A percentile compares a stretch with the other conserved stretches of the same genome.
Conservation (phyloP, 306 rosid genomes). For the Trifolium pratense region DNA sequence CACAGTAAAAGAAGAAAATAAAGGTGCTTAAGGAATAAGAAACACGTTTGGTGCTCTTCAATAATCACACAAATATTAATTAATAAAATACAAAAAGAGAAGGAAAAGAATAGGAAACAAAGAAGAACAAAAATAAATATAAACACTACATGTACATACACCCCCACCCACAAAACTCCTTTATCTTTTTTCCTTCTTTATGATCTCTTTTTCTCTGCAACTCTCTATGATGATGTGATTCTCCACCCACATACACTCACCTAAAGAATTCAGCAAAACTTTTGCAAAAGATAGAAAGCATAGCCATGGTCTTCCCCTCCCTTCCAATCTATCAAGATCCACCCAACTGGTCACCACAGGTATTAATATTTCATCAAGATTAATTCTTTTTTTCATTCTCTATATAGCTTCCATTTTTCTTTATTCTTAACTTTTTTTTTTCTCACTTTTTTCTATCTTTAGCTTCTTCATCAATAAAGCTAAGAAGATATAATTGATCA, state of each 20-base stretch:
- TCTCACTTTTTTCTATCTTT: conserved; percentile 7
- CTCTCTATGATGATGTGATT: conserved; percentile 76
- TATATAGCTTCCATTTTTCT: conserved; percentile 26
- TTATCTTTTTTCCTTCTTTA: conserved; percentile 72
- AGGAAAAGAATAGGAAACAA: conserved; percentile 26
- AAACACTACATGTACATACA: conserved; percentile 31
- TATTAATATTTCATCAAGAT: conserved; percentile 19
- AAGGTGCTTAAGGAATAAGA: conserved; percentile 53
- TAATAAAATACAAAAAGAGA: conserved; percentile 55
- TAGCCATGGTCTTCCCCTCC: conserved; percentile 83
- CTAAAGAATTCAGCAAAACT: conserved; percentile 70
- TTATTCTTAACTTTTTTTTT: not conserved
- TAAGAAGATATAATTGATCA: conserved; percentile 36
- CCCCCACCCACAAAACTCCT: conserved; percentile 55
- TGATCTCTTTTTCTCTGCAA: conserved; percentile 61
- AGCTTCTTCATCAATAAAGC: conserved; percentile 65
- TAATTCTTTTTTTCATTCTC: conserved; percentile 45
- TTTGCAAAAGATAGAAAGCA: conserved; percentile 66
- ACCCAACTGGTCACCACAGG: conserved; percentile 86
- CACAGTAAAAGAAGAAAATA: conserved; percentile 45
- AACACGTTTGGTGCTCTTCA: conserved; percentile 49
- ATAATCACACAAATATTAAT: conserved; percentile 45
- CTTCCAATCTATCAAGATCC: conserved; percentile 84
- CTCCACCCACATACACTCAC: conserved; percentile 60
- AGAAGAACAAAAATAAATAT: conserved; percentile 47